Evolutionary conservation across 2,329 filamentous ascomycete genomes (phyloP).

Genomic region (Microcera coccophila): DNA sequence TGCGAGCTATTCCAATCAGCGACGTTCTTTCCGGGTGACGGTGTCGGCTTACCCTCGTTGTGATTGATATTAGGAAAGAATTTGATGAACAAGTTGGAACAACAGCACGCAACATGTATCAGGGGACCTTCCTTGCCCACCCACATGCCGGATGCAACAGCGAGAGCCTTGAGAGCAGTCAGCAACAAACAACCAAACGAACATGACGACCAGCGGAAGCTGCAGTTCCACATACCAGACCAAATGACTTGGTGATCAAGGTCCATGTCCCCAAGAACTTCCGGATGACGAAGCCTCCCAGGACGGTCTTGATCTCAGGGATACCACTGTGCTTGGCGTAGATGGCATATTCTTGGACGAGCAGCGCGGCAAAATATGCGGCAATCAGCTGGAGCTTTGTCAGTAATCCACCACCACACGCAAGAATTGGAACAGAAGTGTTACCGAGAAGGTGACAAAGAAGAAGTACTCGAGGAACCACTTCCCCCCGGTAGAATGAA

Average conservation of each 20-base stretch:
- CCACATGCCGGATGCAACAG: constrained; percentile 93
- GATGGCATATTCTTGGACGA: constrained; percentile 79
- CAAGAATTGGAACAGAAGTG: constrained; percentile 19
- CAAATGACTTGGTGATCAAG: constrained; percentile 81
- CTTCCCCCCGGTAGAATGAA: constrained; percentile 61
- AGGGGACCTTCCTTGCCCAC: constrained; percentile 92
- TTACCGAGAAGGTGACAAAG: constrained; percentile 78
- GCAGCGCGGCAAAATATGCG: constrained; percentile 68
- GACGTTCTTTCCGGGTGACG: too few relatives aligned
- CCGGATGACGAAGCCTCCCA: constrained; percentile 89
- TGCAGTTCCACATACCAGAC: constrained; percentile 75
- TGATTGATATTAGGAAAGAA: constrained; percentile 72
- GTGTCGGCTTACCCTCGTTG: constrained; percentile 68
- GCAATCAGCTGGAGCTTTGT: constrained; percentile 59
- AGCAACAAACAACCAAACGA: constrained; percentile 16
- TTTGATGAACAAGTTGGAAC: constrained; percentile 90
- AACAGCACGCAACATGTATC: constrained; percentile 95
- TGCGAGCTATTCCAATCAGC: constrained; percentile 59
- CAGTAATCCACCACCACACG: constrained; percentile 14
- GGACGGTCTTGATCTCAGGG: constrained; percentile 92
- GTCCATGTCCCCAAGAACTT: constrained; percentile 87
- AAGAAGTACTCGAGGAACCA: constrained; percentile 87
- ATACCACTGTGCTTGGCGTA: constrained; percentile 95
- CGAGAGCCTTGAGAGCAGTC: constrained; percentile 64
- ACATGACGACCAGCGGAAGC: constrained; percentile 3